Evolutionary conservation across 1,139 yeast genomes (phyloP).

Genomic region (Nadsonia commutata): DNA sequence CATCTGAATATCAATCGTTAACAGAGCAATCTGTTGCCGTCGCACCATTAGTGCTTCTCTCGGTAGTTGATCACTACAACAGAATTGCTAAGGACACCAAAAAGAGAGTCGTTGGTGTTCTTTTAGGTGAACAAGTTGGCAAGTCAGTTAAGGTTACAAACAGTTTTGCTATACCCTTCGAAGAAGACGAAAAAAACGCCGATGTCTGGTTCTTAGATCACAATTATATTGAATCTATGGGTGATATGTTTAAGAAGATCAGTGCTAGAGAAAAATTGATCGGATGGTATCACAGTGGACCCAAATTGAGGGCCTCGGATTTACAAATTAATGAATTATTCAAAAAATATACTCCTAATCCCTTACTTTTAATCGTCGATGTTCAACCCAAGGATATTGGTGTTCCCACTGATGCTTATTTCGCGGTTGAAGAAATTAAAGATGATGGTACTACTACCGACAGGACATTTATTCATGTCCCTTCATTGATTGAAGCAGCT

Average conservation of each 20-base stretch:
- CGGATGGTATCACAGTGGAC: slow-evolving; percentile 99
- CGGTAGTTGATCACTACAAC: slow-evolving; percentile 92
- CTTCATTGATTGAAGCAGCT: slow-evolving; percentile 88
- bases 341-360: slow-evolving; percentile 70
- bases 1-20: slow-evolving; percentile 7
- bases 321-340: slow-evolving; percentile 81
- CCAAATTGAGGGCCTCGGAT: slow-evolving; percentile 78
- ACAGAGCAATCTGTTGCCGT: slow-evolving; percentile 59
- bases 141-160: slow-evolving; percentile 32
- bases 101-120: slow-evolving; percentile 87
- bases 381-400: slow-evolving; percentile 72
- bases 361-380: slow-evolving; percentile 79
- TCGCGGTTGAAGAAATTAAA: slow-evolving; percentile 88
- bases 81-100: slow-evolving; percentile 57
- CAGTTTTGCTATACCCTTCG: slow-evolving; percentile 66
- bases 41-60: slow-evolving; percentile 86
- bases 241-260: slow-evolving; percentile 93
- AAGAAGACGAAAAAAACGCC: slow-evolving; percentile 85
- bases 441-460: slow-evolving; percentile 95
- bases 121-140: slow-evolving; percentile 58
- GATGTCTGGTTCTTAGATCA: slow-evolving; percentile 98
- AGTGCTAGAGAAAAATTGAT: slow-evolving; percentile 90
- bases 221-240: slow-evolving; percentile 90
- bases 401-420: slow-evolving; percentile 90
- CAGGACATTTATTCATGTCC: slow-evolving; percentile 84